These are phyloP conservation scores for Malania oleifera DNA, from an alignment of 164 flowering plant genomes.

Conservation along the genomic window DNA sequence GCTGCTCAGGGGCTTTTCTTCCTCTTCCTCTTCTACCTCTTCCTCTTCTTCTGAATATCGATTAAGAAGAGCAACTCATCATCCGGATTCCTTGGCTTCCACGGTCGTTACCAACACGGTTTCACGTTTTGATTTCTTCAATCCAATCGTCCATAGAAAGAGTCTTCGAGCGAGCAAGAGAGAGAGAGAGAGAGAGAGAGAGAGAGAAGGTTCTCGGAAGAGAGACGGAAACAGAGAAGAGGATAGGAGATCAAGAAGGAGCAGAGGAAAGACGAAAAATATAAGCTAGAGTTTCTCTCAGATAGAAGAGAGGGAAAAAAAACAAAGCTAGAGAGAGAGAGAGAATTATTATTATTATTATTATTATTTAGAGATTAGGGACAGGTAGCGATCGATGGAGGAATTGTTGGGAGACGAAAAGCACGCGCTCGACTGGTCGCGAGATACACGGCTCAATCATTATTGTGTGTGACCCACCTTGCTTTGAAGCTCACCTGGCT, in stretches of 20 bases:
- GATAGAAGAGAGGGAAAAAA: too few species aligned
- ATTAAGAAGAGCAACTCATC: not conserved
- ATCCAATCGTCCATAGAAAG: not conserved
- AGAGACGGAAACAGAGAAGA: not conserved
- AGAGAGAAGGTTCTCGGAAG: not conserved
- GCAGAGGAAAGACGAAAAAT: not conserved
- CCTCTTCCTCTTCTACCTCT: not conserved
- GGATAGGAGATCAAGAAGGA: not conserved
- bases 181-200: constrained; percentile 1
- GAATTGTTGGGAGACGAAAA: too few species aligned
- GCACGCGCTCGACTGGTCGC: too few species aligned
- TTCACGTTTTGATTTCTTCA: not conserved
- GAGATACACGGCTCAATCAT: too few species aligned
- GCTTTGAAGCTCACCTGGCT: too few species aligned
- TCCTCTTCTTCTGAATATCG: too few species aligned
- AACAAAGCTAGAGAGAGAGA: too few species aligned
- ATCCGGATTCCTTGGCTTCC: not conserved
- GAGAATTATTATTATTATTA: too few species aligned
- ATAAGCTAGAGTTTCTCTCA: too few species aligned
- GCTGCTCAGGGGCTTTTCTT: not conserved
- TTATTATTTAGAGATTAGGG: too few species aligned
- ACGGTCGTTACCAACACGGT: not conserved
- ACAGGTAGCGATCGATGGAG: too few species aligned
- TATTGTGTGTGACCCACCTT: too few species aligned
- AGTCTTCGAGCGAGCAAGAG: not conserved